Base-by-base conservation (phyloP, 345 rosid species). In the Isatis tinctoria region DNA sequence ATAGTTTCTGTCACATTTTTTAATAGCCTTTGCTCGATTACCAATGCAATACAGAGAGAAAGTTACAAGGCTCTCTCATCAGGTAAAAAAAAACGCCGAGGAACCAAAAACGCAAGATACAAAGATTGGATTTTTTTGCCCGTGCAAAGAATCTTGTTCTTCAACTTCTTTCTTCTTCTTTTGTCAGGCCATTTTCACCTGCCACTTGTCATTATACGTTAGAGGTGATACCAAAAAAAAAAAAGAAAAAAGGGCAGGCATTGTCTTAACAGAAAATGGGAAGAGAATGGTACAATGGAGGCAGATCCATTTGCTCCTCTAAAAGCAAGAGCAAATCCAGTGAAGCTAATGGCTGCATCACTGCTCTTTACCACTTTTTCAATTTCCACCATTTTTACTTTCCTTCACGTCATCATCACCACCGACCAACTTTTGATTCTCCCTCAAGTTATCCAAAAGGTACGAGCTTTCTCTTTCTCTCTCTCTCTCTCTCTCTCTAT, bases 301-400 rank as follows among this genome's bases (percentile, higher is more conserved):
- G 83, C 18, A 80, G 81, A 76, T 66, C 40, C 64, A 39, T 32
- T 44, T 68, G 32, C 3, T 65, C 49, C 35, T 59, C 14, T 37
- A 51, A 32, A 54, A 27, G 43, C 53, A 73, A 33, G 18, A 52
- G 32, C 7, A 73, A 64, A 40, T 40, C 71, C 36, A 51, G 45
- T 54, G 77, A 63, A 63, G 30, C 60, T 43, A 56, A 83, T 20
- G 91, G 98, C 56, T 92, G 98, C 85, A 86, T 88, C 76, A 75
- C 82, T 65, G 78, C 92, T 51, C 80, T 90, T 27, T 85, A 84
- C 67, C 91, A 88, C 62, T 58, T 86, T 49, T 92, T 90, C 74
- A 87, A 83, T 79, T 87, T 84, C 48, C 90, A 86, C 74, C 87
- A 72, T 71, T 76, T 83, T 20, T 89, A 84, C 51, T 73, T 81